A percentile compares a stretch with the other conserved stretches of the same genome.
These are phyloP conservation scores for Dactylellina sp. DNA, from an alignment of 2,329 filamentous ascomycete species.

Conservation along the genomic window DNA sequence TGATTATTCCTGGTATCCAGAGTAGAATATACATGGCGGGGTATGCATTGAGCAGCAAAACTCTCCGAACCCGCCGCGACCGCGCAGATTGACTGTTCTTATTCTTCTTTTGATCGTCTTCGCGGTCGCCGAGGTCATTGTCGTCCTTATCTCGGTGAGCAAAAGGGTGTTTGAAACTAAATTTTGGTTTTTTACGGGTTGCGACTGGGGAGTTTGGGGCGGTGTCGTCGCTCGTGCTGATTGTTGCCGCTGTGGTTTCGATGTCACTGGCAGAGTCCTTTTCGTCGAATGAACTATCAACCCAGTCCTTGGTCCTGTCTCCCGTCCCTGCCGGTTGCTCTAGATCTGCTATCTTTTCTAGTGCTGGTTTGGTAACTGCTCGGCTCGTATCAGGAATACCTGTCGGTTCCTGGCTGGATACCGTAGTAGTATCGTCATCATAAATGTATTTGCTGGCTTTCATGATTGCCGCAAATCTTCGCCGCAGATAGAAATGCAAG, in stretches of 20 bases:
- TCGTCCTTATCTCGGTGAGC: constrained; percentile 21
- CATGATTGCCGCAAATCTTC: constrained; percentile 30
- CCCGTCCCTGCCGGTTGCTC: background rate
- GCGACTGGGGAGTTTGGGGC: background rate
- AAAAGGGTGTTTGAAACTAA: constrained; percentile 38
- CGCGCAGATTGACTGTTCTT: constrained; percentile 27
- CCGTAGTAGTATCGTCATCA: background rate
- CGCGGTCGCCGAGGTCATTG: constrained; percentile 25
- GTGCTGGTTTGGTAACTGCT: background rate
- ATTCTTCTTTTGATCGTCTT: constrained; percentile 17
- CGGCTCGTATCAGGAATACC: background rate
- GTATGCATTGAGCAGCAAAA: constrained; percentile 64
- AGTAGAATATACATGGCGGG: constrained; percentile 63
- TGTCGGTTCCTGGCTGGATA: background rate
- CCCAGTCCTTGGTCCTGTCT: background rate
- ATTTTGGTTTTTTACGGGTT: background rate
- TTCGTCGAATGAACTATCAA: background rate
- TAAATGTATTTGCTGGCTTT: constrained; percentile 4
- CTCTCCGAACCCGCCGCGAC: constrained; percentile 57
- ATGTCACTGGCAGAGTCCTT: background rate
- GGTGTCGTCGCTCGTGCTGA: background rate
- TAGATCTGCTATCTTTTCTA: background rate
- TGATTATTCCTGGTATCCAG: constrained; percentile 64
- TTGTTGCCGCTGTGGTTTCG: background rate
- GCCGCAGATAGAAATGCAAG: constrained; percentile 62